A percentile compares a stretch with the other conserved stretches of the same genome.
Conservation (phyloP, 1,284 basidiomycete species). For the Retiboletus fuscus region DNA sequence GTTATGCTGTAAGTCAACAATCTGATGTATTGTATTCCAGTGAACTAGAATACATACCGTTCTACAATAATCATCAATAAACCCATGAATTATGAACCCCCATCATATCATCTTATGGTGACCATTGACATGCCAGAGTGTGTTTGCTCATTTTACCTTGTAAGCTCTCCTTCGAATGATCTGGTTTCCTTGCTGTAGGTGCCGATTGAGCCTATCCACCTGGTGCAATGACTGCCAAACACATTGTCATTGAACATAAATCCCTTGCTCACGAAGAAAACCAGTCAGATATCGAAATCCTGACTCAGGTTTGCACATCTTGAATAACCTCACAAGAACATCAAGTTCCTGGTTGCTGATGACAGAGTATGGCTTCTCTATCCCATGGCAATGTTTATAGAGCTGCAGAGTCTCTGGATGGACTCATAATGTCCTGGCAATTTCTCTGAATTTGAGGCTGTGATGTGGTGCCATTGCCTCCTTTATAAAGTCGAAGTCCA, state of each 20-base stretch:
- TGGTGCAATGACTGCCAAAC: background rate
- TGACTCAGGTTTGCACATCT: slow-evolving; percentile 31
- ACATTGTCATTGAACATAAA: background rate
- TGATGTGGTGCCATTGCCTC: slow-evolving; percentile 26
- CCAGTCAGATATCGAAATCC: background rate
- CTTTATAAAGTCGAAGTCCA: slow-evolving; percentile 32
- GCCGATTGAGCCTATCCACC: background rate
- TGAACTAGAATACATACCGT: background rate
- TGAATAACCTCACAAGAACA: slow-evolving; percentile 35
- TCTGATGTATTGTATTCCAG: no score
- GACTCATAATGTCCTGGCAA: slow-evolving; percentile 36
- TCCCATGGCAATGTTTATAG: slow-evolving; percentile 27
- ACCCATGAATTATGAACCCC: slow-evolving; percentile 63
- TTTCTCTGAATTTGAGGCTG: slow-evolving; percentile 27
- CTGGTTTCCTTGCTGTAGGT: background rate
- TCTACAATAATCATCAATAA: slow-evolving; percentile 17
- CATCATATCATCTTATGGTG: slow-evolving; percentile 63
- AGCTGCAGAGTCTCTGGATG: slow-evolving; percentile 31
- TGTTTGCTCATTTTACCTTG: background rate
- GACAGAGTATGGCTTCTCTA: slow-evolving; percentile 26
- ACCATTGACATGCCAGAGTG: slow-evolving; percentile 54
- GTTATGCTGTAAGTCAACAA: no score
- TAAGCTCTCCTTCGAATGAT: background rate
- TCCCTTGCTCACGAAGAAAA: background rate
- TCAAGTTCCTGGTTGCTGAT: slow-evolving; percentile 40